These are phyloP conservation scores for Xylariales sp. DNA, from an alignment of 2,329 filamentous ascomycete genomes.

Conservation along the genomic window DNA sequence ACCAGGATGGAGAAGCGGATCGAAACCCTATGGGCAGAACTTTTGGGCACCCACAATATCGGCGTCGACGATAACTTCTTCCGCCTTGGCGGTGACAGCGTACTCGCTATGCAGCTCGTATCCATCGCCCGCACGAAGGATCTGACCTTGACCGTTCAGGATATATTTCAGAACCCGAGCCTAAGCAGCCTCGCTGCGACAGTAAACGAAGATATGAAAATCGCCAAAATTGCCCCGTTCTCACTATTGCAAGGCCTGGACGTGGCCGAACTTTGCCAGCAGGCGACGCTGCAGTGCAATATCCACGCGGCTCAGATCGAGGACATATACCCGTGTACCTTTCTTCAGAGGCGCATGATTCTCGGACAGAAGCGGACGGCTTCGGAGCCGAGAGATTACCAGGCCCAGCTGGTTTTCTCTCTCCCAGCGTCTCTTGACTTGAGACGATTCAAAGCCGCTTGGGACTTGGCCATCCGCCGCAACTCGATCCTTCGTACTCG, in stretches of 20 bases:
- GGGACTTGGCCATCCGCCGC: not conserved
- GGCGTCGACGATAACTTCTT: constrained; percentile 13
- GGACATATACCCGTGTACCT: not conserved
- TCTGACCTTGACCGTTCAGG: constrained; percentile 32
- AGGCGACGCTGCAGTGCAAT: not conserved
- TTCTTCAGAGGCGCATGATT: not conserved
- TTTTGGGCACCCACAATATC: constrained; percentile 20
- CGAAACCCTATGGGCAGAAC: constrained; percentile 24
- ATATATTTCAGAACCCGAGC: constrained; percentile 31
- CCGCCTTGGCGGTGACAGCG: constrained; percentile 14
- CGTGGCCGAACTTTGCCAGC: not conserved
- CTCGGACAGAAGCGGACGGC: too few relatives aligned
- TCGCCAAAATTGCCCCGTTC: not conserved
- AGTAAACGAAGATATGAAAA: not conserved
- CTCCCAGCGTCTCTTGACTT: not conserved
- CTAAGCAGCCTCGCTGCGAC: constrained; percentile 1
- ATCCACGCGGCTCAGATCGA: not conserved
- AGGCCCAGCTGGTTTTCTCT: not conserved
- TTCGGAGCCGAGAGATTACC: not conserved
- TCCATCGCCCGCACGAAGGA: constrained; percentile 31
- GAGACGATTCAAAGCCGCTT: not conserved
- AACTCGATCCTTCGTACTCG: not conserved
- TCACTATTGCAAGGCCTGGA: not conserved
- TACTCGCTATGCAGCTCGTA: constrained; percentile 13
- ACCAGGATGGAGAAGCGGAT: constrained; percentile 25